Conservation (phyloP, 306 rosid genomes). For the Sicyos edulis region DNA sequence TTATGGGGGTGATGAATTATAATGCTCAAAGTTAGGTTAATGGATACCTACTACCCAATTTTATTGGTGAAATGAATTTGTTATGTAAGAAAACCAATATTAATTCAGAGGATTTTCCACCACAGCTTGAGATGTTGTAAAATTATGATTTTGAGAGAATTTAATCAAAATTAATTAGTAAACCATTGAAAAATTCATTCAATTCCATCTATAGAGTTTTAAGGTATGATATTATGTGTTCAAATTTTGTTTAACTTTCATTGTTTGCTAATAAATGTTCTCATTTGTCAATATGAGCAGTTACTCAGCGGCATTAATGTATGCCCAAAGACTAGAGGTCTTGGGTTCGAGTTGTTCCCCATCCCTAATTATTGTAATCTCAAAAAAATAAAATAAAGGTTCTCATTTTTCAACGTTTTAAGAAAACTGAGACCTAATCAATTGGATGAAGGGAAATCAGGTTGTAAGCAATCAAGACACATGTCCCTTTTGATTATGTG, state of each 20-base stretch:
- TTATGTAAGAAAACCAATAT: neutral
- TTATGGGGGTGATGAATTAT: constrained; percentile 15
- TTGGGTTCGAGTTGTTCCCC: too few relatives aligned
- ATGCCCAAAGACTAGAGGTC: too few relatives aligned
- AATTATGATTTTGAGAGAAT: neutral
- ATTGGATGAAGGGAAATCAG: too few relatives aligned
- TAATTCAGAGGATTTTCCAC: neutral
- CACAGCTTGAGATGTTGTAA: neutral
- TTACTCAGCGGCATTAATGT: too few relatives aligned
- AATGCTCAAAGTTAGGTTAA: constrained; percentile 36
- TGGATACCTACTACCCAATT: constrained; percentile 20
- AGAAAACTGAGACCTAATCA: too few relatives aligned
- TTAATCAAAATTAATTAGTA: neutral
- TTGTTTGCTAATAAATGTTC: too few relatives aligned
- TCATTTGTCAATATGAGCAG: too few relatives aligned
- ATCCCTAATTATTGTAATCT: too few relatives aligned
- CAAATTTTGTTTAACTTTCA: neutral
- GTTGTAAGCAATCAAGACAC: too few relatives aligned
- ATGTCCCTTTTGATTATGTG: too few relatives aligned
- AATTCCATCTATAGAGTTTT: neutral
- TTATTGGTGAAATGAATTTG: constrained; percentile 15
- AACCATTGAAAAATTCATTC: neutral
- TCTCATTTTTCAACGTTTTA: too few relatives aligned
- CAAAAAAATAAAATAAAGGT: too few relatives aligned
- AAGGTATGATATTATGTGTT: neutral